Percentiles rank a stretch among this genome's conserved stretches.
Conservation (phyloP, 2,329 filamentous ascomycete species). For the Macrophomina tecta region DNA sequence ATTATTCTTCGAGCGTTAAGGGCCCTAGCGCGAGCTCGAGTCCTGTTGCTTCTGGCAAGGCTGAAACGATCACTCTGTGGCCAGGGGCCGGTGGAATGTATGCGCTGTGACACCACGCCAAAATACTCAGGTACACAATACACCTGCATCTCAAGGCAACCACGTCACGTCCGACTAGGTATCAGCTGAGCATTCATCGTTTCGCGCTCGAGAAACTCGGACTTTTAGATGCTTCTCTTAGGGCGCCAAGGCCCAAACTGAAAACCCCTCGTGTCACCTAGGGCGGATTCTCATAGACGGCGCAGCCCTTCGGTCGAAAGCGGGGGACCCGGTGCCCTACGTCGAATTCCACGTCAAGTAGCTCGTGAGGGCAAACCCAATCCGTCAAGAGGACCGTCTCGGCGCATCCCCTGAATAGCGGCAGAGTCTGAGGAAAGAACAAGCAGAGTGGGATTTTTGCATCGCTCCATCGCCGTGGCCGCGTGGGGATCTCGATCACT, state of each 20-base stretch:
- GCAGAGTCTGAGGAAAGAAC: no score
- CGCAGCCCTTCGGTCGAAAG: no score
- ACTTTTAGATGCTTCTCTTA: neutral
- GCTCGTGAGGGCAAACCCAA: no score
- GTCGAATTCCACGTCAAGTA: no score
- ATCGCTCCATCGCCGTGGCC: no score
- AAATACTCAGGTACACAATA: slow-evolving; percentile 16
- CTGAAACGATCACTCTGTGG: slow-evolving; percentile 8
- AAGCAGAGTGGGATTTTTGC: no score
- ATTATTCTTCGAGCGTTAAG: slow-evolving; percentile 15
- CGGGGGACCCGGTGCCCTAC: no score
- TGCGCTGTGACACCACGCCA: slow-evolving; percentile 17
- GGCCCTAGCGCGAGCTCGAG: neutral
- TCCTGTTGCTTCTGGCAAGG: slow-evolving; percentile 19
- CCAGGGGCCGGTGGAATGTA: slow-evolving; percentile 23
- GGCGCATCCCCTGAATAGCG: no score
- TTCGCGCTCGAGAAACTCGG: neutral
- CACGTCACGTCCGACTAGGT: slow-evolving; percentile 2
- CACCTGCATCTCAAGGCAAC: neutral
- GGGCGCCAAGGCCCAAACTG: neutral
- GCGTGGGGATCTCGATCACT: no score
- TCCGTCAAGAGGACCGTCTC: no score
- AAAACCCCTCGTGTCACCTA: no score
- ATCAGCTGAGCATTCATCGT: neutral
- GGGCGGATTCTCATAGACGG: no score